Conservation (phyloP, 495 filamentous ascomycete species). For the Letharia lupina region DNA sequence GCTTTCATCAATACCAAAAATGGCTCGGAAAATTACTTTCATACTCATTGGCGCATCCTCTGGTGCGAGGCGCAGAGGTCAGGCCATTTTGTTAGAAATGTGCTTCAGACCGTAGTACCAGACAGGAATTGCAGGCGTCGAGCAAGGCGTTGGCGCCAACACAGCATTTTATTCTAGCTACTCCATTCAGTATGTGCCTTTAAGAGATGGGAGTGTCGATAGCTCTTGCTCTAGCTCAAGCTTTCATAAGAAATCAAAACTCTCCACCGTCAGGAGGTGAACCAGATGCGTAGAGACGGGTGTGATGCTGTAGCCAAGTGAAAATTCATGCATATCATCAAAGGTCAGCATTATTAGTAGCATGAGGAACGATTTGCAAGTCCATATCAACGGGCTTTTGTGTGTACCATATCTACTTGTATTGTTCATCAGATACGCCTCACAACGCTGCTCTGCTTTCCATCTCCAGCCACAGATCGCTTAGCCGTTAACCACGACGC, state of each 20-base stretch:
- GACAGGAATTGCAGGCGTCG: not conserved
- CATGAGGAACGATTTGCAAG: not conserved
- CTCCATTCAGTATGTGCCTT: not conserved
- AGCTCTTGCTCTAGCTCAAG: not conserved
- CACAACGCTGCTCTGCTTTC: not conserved
- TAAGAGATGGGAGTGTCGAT: not conserved
- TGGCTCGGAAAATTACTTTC: not conserved
- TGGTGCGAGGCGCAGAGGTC: not conserved
- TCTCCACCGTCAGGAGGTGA: not conserved
- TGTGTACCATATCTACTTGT: not conserved
- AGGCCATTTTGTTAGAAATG: not conserved
- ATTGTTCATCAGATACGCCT: not conserved
- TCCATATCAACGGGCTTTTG: not conserved
- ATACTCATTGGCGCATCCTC: not conserved
- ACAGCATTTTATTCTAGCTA: not conserved
- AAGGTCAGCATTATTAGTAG: not conserved
- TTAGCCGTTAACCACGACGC: slow-evolving; percentile 52
- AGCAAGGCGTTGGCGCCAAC: slow-evolving; percentile 2
- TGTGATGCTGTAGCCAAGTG: not conserved
- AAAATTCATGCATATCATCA: not conserved
- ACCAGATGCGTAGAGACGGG: not conserved
- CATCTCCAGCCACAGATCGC: not conserved
- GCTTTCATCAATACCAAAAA: not conserved
- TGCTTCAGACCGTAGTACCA: not conserved
- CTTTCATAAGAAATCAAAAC: not conserved